Evolutionary conservation across 2,329 filamentous ascomycete species (phyloP), one percentile per base, ranked within the genome.

Genomic region (Apiospora pterosperma): DNA sequence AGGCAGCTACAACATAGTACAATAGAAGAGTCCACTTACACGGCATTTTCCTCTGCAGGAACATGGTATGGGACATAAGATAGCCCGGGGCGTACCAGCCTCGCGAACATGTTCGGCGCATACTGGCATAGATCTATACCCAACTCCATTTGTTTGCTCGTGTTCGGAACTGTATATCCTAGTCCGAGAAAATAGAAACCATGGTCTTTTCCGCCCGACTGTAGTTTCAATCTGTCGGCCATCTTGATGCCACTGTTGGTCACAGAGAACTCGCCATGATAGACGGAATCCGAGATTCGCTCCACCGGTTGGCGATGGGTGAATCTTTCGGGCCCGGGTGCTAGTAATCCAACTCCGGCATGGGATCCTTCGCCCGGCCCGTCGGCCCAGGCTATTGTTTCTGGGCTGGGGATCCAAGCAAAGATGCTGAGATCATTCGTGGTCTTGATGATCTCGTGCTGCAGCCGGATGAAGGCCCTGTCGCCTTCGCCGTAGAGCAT

Each of bases 401-500:
- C 1, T 8, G n/a, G 5, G 2, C 6, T 52, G 14, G 44, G 44
- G 44, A 31, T 16, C 59, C 59, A 62, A 0, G 59, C 59, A 11
- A 62, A 62, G 10, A 62, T 41, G 2, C n/a, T 41, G 4, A 62
- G 59, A 31, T 62, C 59, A 10, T 39, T 31, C 0, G 34, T 59
- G 28, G 6, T 36, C 23, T 59, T 59, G 23, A 59, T 59, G 71
- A 78, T 65, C 42, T 73, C 71, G 8, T 73, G 63, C 62, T 75
- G 72, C 2, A 76, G 69, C 14, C 74, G 64, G 31, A 67, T 41
- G 59, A 76, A 76, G 0, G 74, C 72, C 36, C 66, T 65, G 5
- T 41, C 55, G 8, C 74, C 74, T 62, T 77, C 75, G 5, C 75
- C 75, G 31, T 76, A 76, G 4, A 76, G 66, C 41, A 76, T 59